Percentiles rank a stretch among this genome's conserved stretches.
These are phyloP conservation scores for Leucocoprinus sp. DNA, from an alignment of 768 basidiomycete species.

Conservation along the genomic window DNA sequence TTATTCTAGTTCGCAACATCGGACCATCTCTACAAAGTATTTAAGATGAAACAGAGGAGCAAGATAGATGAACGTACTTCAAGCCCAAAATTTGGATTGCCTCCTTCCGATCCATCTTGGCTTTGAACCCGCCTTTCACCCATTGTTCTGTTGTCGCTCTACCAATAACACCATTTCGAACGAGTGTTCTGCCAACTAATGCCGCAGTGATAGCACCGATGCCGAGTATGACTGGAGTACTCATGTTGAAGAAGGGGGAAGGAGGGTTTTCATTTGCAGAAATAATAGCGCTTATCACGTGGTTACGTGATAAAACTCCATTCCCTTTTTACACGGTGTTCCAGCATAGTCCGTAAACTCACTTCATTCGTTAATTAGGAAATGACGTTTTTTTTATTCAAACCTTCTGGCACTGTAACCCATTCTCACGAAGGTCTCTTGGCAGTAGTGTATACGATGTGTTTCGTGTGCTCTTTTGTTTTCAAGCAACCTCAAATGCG, in stretches of 20 bases:
- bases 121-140: conserved; percentile 88
- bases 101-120: conserved; percentile 94
- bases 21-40: conserved; percentile 61
- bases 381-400: too few species aligned
- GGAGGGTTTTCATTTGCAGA: background rate
- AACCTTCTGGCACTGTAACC: too few species aligned
- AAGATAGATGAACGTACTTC: conserved; percentile 49
- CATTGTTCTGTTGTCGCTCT: conserved; percentile 71
- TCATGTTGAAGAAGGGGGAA: conserved; percentile 36
- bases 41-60: background rate
- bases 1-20: conserved; percentile 64
- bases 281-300: conserved; percentile 15
- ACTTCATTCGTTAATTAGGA: too few species aligned
- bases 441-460: too few species aligned
- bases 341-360: too few species aligned
- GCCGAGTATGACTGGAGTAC: conserved; percentile 71
- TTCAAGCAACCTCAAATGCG: too few species aligned
- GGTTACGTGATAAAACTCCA: too few species aligned
- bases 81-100: conserved; percentile 87
- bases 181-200: conserved; percentile 61
- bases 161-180: conserved; percentile 53
- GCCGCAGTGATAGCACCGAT: conserved; percentile 73
- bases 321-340: too few species aligned
- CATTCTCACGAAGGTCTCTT: too few species aligned
- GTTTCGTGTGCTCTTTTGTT: too few species aligned